Evolutionary conservation across 495 filamentous ascomycete species (phyloP).

Genomic region (Penicillium bialowiezense): DNA sequence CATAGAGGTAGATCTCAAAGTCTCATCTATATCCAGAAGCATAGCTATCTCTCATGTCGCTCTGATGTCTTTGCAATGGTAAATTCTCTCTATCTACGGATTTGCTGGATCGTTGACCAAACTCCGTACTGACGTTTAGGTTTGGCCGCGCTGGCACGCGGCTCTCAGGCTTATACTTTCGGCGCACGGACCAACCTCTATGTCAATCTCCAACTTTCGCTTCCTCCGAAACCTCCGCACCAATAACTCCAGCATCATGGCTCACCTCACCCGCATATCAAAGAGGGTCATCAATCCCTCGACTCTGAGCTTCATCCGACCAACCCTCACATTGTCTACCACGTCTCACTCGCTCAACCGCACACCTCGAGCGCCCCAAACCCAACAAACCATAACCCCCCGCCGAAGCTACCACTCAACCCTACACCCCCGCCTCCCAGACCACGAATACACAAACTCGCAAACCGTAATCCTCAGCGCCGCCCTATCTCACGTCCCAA

Average conservation of each 20-base stretch:
- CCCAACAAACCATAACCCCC: not conserved
- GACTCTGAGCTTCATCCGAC: not conserved
- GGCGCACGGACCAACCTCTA: conserved; percentile 4
- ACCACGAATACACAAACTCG: conserved; percentile 59
- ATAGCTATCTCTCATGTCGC: too few relatives aligned
- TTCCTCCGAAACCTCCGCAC: not conserved
- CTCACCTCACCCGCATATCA: conserved; percentile 13
- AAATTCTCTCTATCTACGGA: too few relatives aligned
- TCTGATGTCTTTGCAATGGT: too few relatives aligned
- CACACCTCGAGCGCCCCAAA: not conserved
- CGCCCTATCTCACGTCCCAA: conserved; percentile 73
- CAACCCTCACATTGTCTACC: not conserved
- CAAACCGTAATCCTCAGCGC: conserved; percentile 79
- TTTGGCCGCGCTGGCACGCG: too few relatives aligned
- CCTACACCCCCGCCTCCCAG: conserved; percentile 53
- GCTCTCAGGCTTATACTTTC: too few relatives aligned
- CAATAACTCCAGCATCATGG: conserved; percentile 12
- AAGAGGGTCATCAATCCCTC: conserved; percentile 3
- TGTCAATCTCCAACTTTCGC: conserved; percentile 4
- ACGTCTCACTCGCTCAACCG: conserved; percentile 1
- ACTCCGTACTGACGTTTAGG: too few relatives aligned
- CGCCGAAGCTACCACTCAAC: conserved; percentile 65
- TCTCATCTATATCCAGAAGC: too few relatives aligned
- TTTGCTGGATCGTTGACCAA: too few relatives aligned
- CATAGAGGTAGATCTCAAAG: too few relatives aligned